Evolutionary conservation across 257 asterid species (phyloP), one percentile per base, ranked within the genome.

Genomic region (Solanum lignicaule): DNA sequence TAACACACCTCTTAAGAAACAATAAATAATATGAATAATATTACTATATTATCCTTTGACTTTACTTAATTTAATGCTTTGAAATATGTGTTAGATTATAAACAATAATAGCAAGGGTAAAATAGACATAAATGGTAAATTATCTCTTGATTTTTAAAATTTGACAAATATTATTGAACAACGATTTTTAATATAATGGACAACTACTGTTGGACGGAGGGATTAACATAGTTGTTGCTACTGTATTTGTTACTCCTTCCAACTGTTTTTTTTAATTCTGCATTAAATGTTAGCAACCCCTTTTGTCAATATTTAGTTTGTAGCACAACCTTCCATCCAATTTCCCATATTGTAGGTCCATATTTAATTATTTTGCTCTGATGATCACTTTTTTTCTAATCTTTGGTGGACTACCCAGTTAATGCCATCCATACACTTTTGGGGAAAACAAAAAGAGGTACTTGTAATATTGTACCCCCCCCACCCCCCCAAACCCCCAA

Each of bases 231-330:
- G 15, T 11, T 11, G 52, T 4, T 43, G 52, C 3, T 48, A 52
- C 9, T 52, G 31, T 73, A 68, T 65, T 35, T 48, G 21, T 89
- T 83, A 55, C 71, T 84, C 83, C 72, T 90, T 29, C 91, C 93
- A 91, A 90, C 93, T 23, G 85, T 87, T 87, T 66, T 46, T 55
- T 71, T 55, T 3, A 60, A 76, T 71, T 62, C 71, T 85, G 75
- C 72, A 60, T 79, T 90, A 15, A 76, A 52, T 33, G 41, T 66
- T 60, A 7, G 48, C 20, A 46, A 29, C 85, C 41, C 11, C 39
- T 9, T 16, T 2, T 81, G 29, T 48, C 13, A 39, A 39, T 6
- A 13, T 79, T 79, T 43, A 43, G 20, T 29, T 43, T 79, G 65
- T 2, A 16, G 27, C 27, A 79, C 38, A 46, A 33, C 39, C 38